These are phyloP conservation scores for Scortechinia acanthostroma DNA, from an alignment of 2,329 filamentous ascomycete genomes.

Conservation along the genomic window DNA sequence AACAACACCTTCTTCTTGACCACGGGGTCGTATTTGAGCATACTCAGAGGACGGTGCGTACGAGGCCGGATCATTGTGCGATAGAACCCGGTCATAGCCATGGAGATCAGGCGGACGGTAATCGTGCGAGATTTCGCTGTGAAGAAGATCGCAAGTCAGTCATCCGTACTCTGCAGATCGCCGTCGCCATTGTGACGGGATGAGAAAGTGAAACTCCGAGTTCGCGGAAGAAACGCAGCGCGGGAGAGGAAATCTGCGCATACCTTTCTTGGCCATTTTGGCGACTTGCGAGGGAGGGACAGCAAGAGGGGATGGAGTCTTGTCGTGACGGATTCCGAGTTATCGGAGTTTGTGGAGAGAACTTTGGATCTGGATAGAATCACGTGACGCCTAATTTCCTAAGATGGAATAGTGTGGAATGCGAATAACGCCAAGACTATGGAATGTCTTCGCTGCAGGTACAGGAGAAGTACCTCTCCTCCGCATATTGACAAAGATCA, in stretches of 20 bases:
- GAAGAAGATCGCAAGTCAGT: not conserved
- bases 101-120: slow-evolving; percentile 87
- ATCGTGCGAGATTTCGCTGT: slow-evolving; percentile 86
- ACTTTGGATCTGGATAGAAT: too few species aligned
- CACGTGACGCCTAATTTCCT: too few species aligned
- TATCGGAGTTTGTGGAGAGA: too few species aligned
- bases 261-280: slow-evolving; percentile 2
- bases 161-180: not conserved
- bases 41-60: slow-evolving; percentile 76
- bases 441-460: too few species aligned
- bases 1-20: slow-evolving; percentile 14
- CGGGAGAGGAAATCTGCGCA: too few species aligned
- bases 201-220: not conserved
- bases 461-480: too few species aligned
- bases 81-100: slow-evolving; percentile 98
- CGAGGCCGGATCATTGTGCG: slow-evolving; percentile 82
- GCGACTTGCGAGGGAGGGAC: not conserved
- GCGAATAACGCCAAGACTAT: too few species aligned
- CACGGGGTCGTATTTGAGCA: slow-evolving; percentile 98
- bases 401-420: too few species aligned
- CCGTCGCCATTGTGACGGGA: not conserved
- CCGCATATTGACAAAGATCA: too few species aligned
- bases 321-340: too few species aligned
- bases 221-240: too few species aligned
- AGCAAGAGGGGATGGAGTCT: too few species aligned